Evolutionary conservation across 1,284 basidiomycete species (phyloP).

Genomic region (Garcileccinum viscosum): DNA sequence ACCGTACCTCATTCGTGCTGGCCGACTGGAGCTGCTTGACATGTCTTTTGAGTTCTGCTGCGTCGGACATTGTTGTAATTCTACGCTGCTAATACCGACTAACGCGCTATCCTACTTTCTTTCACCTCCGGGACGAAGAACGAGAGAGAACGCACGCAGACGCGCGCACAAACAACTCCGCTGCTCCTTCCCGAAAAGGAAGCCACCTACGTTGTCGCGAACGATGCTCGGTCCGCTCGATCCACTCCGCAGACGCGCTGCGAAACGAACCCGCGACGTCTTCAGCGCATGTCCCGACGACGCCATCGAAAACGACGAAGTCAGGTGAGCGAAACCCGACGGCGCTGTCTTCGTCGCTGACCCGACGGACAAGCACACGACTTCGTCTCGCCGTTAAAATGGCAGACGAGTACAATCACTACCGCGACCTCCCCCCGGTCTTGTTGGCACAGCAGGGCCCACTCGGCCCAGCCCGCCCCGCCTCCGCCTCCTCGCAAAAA

Average conservation of each 20-base stretch:
- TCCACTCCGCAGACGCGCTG: constrained; percentile 41
- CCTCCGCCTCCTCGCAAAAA: constrained; percentile 53
- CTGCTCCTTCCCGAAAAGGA: constrained; percentile 18
- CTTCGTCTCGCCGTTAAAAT: constrained; percentile 78
- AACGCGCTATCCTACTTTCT: not conserved
- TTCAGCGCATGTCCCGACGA: constrained; percentile 72
- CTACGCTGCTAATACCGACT: constrained; percentile 26
- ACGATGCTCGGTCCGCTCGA: constrained; percentile 58
- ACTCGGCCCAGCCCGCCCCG: constrained; percentile 79
- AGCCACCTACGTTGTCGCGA: not conserved
- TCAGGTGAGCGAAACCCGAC: constrained; percentile 51
- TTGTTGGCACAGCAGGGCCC: constrained; percentile 82
- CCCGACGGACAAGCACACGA: constrained; percentile 54
- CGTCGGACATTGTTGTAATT: constrained; percentile 41
- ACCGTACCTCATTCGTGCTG: constrained; percentile 67
- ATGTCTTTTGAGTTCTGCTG: constrained; percentile 76
- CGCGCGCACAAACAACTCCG: not conserved
- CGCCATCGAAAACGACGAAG: constrained; percentile 74
- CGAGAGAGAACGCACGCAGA: not conserved
- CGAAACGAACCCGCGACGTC: constrained; percentile 72
- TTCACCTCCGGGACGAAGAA: not conserved
- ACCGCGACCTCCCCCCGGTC: constrained; percentile 83
- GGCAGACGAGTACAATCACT: constrained; percentile 87
- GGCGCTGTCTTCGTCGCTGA: not conserved
- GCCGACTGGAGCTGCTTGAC: constrained; percentile 78